Evolutionary conservation across 768 basidiomycete species (phyloP), one percentile per base, ranked within the genome.

Genomic region (Psilocybe sp.): DNA sequence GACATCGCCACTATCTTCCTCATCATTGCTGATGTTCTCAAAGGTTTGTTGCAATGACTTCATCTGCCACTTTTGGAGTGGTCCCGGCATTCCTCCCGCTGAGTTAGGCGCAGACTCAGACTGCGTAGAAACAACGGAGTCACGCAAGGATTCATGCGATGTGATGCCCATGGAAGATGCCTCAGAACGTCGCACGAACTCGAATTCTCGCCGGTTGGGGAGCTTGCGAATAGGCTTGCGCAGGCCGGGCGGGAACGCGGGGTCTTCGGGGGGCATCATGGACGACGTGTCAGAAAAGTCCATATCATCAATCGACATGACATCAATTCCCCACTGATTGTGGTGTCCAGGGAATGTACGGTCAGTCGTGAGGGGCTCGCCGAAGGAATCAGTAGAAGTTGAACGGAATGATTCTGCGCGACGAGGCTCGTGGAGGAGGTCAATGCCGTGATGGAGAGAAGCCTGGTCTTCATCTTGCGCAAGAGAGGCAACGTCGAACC

Each of bases 241-340:
- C 32, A 85, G 64, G n/a, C 82, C 84, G 7, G 78, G 75, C 0
- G 77, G 78, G 1, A 68, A 66, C 31, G 73, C 61, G 4, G 73
- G 72, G 2, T 59, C 68, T 33, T 63, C 71, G 10, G 55, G 71
- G 28, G 70, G 64, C 36, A 82, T 77, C 1, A 28, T 28, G 23
- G 87, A 88, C 12, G 85, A 87, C 1, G 80, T 77, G 61, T 90
- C 89, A 1, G 89, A 90, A n/a, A 90, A 68, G 50, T 91, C 88
- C 37, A 89, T 67, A 36, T 90, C 89, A 59, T 91, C 88, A 41
- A 90, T 81, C 5, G 87, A 86, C 16, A 85, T 85, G 40, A 89
- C 77, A 51, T 90, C 86, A 43, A 88, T 81, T 52, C 71, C 74
- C 81, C 77, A 87, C 23, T 74, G 79, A 1, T 77, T 70, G 28